phyloP scores from a whole-genome alignment of 108 stramenopile genomes.

The Pseudonitzschia delicatissima region DNA sequence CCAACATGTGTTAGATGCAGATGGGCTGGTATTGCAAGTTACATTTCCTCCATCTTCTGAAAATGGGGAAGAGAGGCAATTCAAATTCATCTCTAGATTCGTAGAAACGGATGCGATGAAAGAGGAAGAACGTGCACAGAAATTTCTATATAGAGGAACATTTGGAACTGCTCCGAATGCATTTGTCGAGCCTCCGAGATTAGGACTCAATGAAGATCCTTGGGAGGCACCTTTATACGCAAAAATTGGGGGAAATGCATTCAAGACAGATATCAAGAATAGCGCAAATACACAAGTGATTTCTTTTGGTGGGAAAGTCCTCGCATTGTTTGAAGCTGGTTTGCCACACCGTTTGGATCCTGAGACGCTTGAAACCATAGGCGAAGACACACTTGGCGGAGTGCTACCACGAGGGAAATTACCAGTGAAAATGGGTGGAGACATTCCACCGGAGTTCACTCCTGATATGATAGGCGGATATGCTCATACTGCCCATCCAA shows the following conservation, averaged over 20 bases:
- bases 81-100: slow-evolving; percentile 47
- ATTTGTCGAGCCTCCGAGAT: slow-evolving; percentile 21
- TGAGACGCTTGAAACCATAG: slow-evolving; percentile 44
- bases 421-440: slow-evolving; percentile 28
- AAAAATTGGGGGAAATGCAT: slow-evolving; percentile 42
- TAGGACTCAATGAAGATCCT: slow-evolving; percentile 49
- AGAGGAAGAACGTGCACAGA: slow-evolving; percentile 30
- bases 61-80: neutral
- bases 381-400: slow-evolving; percentile 46
- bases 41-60: slow-evolving; percentile 27
- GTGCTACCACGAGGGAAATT: slow-evolving; percentile 11
- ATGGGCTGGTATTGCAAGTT: slow-evolving; percentile 45
- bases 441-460: slow-evolving; percentile 33
- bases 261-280: slow-evolving; percentile 58
- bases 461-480: slow-evolving; percentile 51
- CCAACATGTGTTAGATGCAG: slow-evolving; percentile 52
- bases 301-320: slow-evolving; percentile 56
- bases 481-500: slow-evolving; percentile 58
- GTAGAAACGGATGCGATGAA: slow-evolving; percentile 44
- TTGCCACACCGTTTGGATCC: slow-evolving; percentile 51
- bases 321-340: slow-evolving; percentile 64
- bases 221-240: slow-evolving; percentile 26
- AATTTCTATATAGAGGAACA: slow-evolving; percentile 42
- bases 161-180: slow-evolving; percentile 45
- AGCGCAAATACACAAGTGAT: slow-evolving; percentile 65